A percentile compares a stretch with the other conserved stretches of the same genome.
These are phyloP conservation scores for Isoetes engelmannii DNA, from an alignment of 83 land plant genomes.

Conservation along the genomic window DNA sequence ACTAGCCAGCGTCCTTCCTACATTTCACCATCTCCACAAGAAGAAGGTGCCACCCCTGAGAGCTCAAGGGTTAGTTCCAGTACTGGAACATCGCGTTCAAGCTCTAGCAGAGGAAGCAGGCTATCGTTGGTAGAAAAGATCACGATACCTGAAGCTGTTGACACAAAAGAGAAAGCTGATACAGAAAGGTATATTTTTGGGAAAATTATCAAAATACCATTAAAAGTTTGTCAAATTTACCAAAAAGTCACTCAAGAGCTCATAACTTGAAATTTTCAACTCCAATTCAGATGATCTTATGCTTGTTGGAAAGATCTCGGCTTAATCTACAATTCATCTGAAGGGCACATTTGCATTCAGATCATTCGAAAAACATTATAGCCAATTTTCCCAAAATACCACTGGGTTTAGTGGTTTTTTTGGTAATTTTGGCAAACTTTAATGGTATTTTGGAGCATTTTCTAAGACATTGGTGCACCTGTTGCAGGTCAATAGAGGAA, in stretches of 20 bases:
- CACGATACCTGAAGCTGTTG: background rate
- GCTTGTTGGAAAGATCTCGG: too few species aligned
- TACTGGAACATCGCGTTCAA: background rate
- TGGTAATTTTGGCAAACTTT: too few species aligned
- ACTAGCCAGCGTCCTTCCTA: conserved; percentile 15
- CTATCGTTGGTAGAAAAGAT: background rate
- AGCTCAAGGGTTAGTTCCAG: conserved; percentile 10
- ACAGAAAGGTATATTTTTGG: background rate
- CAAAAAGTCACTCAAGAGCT: too few species aligned
- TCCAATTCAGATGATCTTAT: too few species aligned
- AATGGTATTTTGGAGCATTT: background rate
- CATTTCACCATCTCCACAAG: conserved; percentile 9
- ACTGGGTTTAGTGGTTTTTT: too few species aligned
- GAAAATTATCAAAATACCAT: background rate
- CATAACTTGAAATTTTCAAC: too few species aligned
- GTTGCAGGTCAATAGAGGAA: conserved; percentile 16
- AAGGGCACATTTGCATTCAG: too few species aligned
- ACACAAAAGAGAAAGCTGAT: background rate
- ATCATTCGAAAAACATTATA: too few species aligned
- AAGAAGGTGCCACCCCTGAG: background rate
- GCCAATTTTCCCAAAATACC: too few species aligned
- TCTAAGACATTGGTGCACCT: background rate
- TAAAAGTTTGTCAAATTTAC: too few species aligned
- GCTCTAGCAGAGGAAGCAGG: background rate
- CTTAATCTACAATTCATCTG: too few species aligned